phyloP scores from a whole-genome alignment of 768 basidiomycete species.

The Termitomyces titanicus region DNA sequence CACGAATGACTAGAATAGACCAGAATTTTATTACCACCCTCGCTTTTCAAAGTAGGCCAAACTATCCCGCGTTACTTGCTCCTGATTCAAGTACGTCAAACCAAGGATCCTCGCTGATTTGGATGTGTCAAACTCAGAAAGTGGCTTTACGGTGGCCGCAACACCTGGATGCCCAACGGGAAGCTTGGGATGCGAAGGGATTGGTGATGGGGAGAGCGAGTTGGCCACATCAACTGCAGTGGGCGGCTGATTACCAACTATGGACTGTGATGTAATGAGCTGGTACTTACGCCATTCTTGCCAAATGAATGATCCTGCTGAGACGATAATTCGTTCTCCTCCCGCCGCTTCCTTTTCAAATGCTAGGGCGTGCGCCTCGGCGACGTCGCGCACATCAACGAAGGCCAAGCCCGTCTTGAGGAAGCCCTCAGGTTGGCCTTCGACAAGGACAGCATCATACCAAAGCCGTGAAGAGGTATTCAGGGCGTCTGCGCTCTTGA shows the following conservation, averaged over 20 bases:
- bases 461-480: constrained; percentile 31
- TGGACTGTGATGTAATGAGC: not conserved
- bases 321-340: constrained; percentile 48
- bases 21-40: constrained; percentile 30
- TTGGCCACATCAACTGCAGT: constrained; percentile 34
- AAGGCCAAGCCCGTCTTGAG: constrained; percentile 23
- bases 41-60: constrained; percentile 37
- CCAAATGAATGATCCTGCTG: constrained; percentile 24
- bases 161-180: constrained; percentile 32
- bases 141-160: constrained; percentile 22
- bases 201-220: constrained; percentile 24
- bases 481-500: constrained; percentile 24
- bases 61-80: constrained; percentile 37
- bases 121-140: constrained; percentile 25
- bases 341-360: constrained; percentile 44
- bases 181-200: constrained; percentile 20
- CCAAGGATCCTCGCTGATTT: constrained; percentile 40
- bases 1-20: not conserved
- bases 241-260: not conserved
- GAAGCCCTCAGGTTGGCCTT: constrained; percentile 14
- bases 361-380: constrained; percentile 46
- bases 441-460: constrained; percentile 26
- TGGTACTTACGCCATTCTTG: constrained; percentile 24
- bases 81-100: constrained; percentile 36
- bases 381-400: constrained; percentile 47